These are phyloP conservation scores for Botryotinia narcissicola DNA, from an alignment of 2,329 filamentous ascomycete species.

Conservation along the genomic window DNA sequence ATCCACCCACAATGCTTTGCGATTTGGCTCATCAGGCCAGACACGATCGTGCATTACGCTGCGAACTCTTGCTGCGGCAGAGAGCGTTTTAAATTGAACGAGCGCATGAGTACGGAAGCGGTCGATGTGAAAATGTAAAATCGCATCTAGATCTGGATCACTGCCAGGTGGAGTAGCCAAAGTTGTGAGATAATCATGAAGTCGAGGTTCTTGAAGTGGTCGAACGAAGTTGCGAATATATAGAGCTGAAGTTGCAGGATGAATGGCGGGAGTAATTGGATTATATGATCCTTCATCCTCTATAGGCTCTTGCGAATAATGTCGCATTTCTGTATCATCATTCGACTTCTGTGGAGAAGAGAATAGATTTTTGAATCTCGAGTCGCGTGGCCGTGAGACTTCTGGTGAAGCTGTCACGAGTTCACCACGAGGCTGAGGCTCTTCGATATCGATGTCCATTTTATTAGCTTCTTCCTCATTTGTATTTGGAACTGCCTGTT, in stretches of 20 bases:
- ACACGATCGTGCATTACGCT: constrained; percentile 71
- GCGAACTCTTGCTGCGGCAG: constrained; percentile 74
- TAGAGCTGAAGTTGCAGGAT: constrained; percentile 71
- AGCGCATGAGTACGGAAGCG: constrained; percentile 86
- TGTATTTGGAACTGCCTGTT: constrained; percentile 9
- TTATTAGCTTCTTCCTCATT: constrained; percentile 4
- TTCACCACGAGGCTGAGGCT: constrained; percentile 1
- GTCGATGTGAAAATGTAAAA: constrained; percentile 76
- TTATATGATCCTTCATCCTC: constrained; percentile 32
- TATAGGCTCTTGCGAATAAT: constrained; percentile 22
- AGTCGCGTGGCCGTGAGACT: constrained; percentile 38
- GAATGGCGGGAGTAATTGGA: constrained; percentile 55
- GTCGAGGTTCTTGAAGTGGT: constrained; percentile 66
- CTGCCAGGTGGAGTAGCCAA: constrained; percentile 62
- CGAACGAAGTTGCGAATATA: constrained; percentile 92
- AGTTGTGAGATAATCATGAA: constrained; percentile 66
- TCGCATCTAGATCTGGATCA: constrained; percentile 51
- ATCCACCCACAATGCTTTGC: constrained; percentile 84
- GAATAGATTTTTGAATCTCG: constrained; percentile 49
- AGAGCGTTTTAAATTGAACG: constrained; percentile 64
- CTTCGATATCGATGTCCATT: constrained; percentile 19
- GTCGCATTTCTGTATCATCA: constrained; percentile 23
- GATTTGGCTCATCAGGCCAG: constrained; percentile 83
- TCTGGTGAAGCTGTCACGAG: constrained; percentile 16
- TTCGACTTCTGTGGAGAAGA: constrained; percentile 12